Evolutionary conservation across 2,329 filamentous ascomycete species (phyloP), one percentile per base, ranked within the genome.

Genomic region (Hypoxylon sp.): DNA sequence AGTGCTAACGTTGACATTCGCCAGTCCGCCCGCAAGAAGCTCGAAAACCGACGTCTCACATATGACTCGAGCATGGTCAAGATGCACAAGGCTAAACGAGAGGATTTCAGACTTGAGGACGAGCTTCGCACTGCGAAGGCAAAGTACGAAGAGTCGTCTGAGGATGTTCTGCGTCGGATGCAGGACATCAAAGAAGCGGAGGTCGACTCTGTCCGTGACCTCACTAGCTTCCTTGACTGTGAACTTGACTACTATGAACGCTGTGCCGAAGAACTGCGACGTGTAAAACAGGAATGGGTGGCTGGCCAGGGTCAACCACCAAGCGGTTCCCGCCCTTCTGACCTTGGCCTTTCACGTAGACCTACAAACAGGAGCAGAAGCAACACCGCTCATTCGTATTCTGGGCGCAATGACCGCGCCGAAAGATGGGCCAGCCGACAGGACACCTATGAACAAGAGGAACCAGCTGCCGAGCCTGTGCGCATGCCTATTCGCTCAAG

Each of bases 171-270:
- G 72, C 88, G 95, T 64, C 87, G 95, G 58, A 98, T 98, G 96
- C 89, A 96, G 79, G 95, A 98, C 75, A 96, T 98, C 80, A 95
- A 96, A 81, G 94, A 97, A 73, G 87, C 93, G 20, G 95, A 98
- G 79, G 85, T 84, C 44, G 95, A 98, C 68, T 93, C 90, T 74
- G 87, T 97, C 42, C 84, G 86, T 49, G 93, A 97, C 74, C 82
- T 98, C 60, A 89, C 89, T 2, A 83, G 87, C 16, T 96, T 98
- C 77, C 81, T 98, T 53, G 94, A 98, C 66, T 91, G 93, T 40
- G 92, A 98, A 80, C 84, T 98, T 61, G 90, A 91, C 68, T 97
- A 96, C 80, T 92, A 97, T 77, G 95, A 98, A 77, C 90, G 91
- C 65, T 97, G 93, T 76, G 87, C 91, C 56, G 94, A 97, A 71